Percentiles rank a stretch among this genome's conserved stretches.
These are phyloP conservation scores for Blepharisma stoltei DNA, from an alignment of 73 alveolate species.

Conservation along the genomic window DNA sequence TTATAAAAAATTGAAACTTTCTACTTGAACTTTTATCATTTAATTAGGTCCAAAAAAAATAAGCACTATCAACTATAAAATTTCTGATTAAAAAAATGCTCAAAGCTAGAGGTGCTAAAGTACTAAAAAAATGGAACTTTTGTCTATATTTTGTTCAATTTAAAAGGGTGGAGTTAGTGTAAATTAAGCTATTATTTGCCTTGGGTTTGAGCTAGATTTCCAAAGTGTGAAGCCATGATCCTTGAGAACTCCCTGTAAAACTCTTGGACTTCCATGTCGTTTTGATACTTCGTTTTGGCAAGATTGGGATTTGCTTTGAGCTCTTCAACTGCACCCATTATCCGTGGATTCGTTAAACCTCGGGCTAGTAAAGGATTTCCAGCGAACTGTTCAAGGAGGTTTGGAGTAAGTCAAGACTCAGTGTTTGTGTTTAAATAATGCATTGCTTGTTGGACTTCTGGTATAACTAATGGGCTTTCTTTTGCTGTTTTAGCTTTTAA, in stretches of 20 bases:
- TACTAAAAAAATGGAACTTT: no score
- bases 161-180: no score
- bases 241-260: slow-evolving; percentile 29
- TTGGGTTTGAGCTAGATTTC: slow-evolving; percentile 20
- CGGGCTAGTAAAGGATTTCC: slow-evolving; percentile 15
- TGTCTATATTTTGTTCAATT: no score
- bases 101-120: no score
- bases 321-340: slow-evolving; percentile 14
- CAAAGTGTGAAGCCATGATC: slow-evolving; percentile 30
- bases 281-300: slow-evolving; percentile 19
- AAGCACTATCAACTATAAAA: no score
- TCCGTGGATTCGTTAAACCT: neutral
- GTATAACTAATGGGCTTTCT: slow-evolving; percentile 9
- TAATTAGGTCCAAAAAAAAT: no score
- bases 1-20: no score
- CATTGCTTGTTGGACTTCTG: slow-evolving; percentile 30
- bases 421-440: neutral
- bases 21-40: no score
- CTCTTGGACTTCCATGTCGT: slow-evolving; percentile 27
- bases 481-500: neutral
- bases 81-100: no score
- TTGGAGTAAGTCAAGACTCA: neutral
- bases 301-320: slow-evolving; percentile 13
- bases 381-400: slow-evolving; percentile 4
- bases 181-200: neutral